phyloP scores from a whole-genome alignment of 2,329 filamentous ascomycete genomes.

The Cercospora sp. region DNA sequence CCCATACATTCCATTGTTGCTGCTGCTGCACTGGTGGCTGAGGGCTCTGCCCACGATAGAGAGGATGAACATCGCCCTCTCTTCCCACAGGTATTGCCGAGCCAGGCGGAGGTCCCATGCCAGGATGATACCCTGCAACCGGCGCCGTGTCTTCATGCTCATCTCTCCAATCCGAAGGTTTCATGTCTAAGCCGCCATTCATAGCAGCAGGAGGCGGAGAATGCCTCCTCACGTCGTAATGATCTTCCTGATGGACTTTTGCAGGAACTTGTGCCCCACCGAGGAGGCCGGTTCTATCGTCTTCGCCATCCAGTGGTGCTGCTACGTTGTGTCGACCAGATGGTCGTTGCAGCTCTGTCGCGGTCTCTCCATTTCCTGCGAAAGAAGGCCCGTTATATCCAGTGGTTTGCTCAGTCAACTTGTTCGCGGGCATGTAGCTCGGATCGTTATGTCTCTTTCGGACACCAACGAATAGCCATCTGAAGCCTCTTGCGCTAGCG shows the following conservation, averaged over 20 bases:
- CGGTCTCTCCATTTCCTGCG: conserved; percentile 26
- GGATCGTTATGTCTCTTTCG: conserved; percentile 55
- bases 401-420: conserved; percentile 18
- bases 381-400: conserved; percentile 28
- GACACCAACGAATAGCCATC: conserved; percentile 77
- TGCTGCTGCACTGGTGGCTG: conserved; percentile 1
- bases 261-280: conserved; percentile 26
- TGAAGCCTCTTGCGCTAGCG: conserved; percentile 72
- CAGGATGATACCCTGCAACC: conserved; percentile 30
- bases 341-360: conserved; percentile 30
- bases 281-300: conserved; percentile 35
- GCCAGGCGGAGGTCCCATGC: conserved; percentile 24
- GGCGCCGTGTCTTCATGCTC: conserved; percentile 1
- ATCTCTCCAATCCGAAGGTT: conserved; percentile 21
- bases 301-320: conserved; percentile 20
- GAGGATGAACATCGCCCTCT: conserved; percentile 24
- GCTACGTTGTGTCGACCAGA: neutral
- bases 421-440: conserved; percentile 41
- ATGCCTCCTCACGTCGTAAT: neutral
- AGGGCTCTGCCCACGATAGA: conserved; percentile 18
- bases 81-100: conserved; percentile 14
- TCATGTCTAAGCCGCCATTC: conserved; percentile 18
- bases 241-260: neutral
- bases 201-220: neutral
- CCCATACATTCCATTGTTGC: conserved; percentile 24